Conservation (phyloP, 495 filamentous ascomycete species). For the Alectoria sarmentosa region DNA sequence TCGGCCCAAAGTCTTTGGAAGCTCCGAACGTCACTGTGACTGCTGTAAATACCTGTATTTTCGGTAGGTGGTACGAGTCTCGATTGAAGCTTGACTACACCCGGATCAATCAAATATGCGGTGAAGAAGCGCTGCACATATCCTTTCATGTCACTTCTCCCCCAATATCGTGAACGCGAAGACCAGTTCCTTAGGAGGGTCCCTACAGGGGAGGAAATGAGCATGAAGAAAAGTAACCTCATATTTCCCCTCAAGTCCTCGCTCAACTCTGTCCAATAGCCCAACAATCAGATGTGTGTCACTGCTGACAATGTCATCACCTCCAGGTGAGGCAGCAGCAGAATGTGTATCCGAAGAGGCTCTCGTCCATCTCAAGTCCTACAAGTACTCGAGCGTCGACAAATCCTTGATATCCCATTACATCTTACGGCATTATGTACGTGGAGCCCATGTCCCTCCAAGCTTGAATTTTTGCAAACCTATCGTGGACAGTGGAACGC, state of each 20-base stretch:
- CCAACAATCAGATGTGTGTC: not conserved
- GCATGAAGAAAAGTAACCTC: conserved; percentile 14
- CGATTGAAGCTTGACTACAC: not conserved
- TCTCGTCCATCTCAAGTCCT: conserved; percentile 77
- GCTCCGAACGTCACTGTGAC: not conserved
- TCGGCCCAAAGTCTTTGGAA: not conserved
- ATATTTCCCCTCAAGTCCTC: not conserved
- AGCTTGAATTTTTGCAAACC: conserved; percentile 10
- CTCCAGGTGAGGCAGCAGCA: conserved; percentile 39
- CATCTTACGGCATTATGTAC: conserved; percentile 90
- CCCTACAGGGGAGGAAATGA: not conserved
- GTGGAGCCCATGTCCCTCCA: conserved; percentile 24
- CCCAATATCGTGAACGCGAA: conserved; percentile 13
- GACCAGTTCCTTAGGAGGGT: not conserved
- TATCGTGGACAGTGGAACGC: conserved; percentile 75
- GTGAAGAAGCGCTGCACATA: not conserved
- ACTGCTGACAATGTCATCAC: not conserved
- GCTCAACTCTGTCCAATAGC: not conserved
- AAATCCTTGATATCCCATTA: conserved; percentile 92
- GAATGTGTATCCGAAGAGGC: conserved; percentile 63
- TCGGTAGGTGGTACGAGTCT: not conserved
- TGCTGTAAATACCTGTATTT: not conserved
- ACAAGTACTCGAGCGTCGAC: conserved; percentile 96
- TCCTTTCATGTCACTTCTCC: conserved; percentile 16
- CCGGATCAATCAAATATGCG: not conserved